Conservation (phyloP, 2,329 filamentous ascomycete species). For the Dactylellina haptotyla region DNA sequence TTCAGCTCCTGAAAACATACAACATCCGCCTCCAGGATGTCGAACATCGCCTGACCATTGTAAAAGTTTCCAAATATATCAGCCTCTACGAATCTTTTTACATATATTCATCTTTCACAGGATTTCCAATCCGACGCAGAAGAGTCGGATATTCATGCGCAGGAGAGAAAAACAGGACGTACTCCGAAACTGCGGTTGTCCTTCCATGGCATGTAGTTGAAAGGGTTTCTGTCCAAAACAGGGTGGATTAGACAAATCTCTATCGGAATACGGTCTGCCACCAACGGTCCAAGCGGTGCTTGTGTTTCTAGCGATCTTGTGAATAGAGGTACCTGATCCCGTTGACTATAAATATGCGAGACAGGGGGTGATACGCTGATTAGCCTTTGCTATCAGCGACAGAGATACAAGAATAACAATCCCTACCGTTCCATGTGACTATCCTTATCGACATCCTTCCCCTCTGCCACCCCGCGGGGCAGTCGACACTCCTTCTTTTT, state of each 20-base stretch:
- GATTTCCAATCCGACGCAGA: no score
- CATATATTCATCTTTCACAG: background rate
- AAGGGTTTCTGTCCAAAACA: constrained; percentile 74
- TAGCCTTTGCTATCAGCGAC: background rate
- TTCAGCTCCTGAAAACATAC: constrained; percentile 96
- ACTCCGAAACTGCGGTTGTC: constrained; percentile 76
- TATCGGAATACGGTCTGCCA: background rate
- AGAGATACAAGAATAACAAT: background rate
- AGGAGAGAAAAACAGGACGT: constrained; percentile 42
- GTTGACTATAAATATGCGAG: constrained; percentile 70
- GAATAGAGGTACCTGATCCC: constrained; percentile 72
- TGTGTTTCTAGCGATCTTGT: background rate
- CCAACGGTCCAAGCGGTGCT: background rate
- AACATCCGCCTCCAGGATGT: constrained; percentile 89
- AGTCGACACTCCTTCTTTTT: background rate
- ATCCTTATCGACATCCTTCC: constrained; percentile 77
- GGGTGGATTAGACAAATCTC: constrained; percentile 2
- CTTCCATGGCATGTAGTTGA: constrained; percentile 85
- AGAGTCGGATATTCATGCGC: no score
- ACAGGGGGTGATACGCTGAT: background rate
- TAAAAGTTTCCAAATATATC: constrained; percentile 8
- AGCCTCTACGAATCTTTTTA: constrained; percentile 9
- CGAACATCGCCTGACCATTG: constrained; percentile 80
- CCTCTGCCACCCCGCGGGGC: background rate
- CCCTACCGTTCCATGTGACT: constrained; percentile 83